Evolutionary conservation across 2,329 filamentous ascomycete species (phyloP).

Genomic region (Proliferodiscus dingleyae): DNA sequence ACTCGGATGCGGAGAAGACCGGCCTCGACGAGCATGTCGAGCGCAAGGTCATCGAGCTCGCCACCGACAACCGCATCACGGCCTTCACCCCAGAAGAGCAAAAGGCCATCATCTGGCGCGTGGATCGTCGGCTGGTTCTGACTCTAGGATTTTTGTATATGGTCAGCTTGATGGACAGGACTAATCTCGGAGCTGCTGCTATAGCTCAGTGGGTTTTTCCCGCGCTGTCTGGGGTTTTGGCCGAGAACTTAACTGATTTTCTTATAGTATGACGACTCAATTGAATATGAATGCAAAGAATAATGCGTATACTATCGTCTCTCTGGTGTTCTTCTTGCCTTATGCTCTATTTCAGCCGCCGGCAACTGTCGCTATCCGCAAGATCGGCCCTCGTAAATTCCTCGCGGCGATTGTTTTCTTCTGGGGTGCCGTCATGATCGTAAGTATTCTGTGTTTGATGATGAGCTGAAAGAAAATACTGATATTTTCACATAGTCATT

Average conservation of each 20-base stretch:
- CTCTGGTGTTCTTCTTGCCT: conserved; percentile 68
- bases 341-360: conserved; percentile 70
- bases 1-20: conserved; percentile 8
- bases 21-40: conserved; percentile 13
- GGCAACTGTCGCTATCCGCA: conserved; percentile 63
- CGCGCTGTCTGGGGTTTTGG: neutral
- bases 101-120: conserved; percentile 60
- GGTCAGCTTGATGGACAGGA: conserved; percentile 72
- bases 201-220: conserved; percentile 60
- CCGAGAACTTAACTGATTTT: conserved; percentile 1
- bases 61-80: conserved; percentile 16
- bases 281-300: conserved; percentile 13
- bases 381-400: conserved; percentile 57
- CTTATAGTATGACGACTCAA: conserved; percentile 15
- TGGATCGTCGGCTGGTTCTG: conserved; percentile 62
- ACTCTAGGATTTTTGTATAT: conserved; percentile 67
- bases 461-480: neutral
- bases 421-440: conserved; percentile 42
- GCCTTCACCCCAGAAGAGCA: conserved; percentile 56
- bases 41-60: conserved; percentile 5
- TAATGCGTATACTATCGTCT: conserved; percentile 50
- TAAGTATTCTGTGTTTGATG: conserved; percentile 10
- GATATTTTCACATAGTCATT: conserved; percentile 14
- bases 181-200: conserved; percentile 67
- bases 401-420: conserved; percentile 43